Percentiles rank a stretch among this genome's conserved stretches.
Evolutionary conservation across 106 monocot genomes (phyloP).

Genomic region (Dendrobium chrysotoxum): DNA sequence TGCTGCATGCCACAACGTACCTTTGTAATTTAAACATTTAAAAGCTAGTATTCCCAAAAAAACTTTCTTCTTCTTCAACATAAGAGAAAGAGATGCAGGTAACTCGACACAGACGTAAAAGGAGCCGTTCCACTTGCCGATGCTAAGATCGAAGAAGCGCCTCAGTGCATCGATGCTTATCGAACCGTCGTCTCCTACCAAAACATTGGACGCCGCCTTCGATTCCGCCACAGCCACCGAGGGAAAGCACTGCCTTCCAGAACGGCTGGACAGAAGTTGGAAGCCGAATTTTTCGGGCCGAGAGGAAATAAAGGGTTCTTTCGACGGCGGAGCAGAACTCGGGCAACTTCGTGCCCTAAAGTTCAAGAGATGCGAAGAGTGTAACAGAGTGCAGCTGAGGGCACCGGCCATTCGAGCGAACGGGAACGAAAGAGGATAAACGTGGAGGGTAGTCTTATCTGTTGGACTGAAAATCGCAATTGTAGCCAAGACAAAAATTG

Average conservation of each 20-base stretch:
- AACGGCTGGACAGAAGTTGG: background rate
- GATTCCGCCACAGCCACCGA: slow-evolving; percentile 13
- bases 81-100: slow-evolving; percentile 5
- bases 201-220: slow-evolving; percentile 7
- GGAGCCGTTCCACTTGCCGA: slow-evolving; percentile 81
- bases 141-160: slow-evolving; percentile 55
- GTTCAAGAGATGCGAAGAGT: slow-evolving; percentile 10
- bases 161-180: slow-evolving; percentile 48
- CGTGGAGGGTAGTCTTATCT: no score
- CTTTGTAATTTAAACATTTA: background rate
- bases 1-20: slow-evolving; percentile 42
- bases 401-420: slow-evolving; percentile 40
- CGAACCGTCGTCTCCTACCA: slow-evolving; percentile 20
- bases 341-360: background rate
- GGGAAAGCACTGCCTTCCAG: background rate
- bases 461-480: no score
- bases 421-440: background rate
- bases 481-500: no score
- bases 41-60: background rate
- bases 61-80: background rate
- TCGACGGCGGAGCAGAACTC: background rate
- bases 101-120: slow-evolving; percentile 51
- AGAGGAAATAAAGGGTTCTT: background rate
- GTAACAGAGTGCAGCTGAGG: slow-evolving; percentile 21
- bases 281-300: background rate